phyloP scores from a whole-genome alignment of 129 eudicot genomes.

The Centella asiatica region DNA sequence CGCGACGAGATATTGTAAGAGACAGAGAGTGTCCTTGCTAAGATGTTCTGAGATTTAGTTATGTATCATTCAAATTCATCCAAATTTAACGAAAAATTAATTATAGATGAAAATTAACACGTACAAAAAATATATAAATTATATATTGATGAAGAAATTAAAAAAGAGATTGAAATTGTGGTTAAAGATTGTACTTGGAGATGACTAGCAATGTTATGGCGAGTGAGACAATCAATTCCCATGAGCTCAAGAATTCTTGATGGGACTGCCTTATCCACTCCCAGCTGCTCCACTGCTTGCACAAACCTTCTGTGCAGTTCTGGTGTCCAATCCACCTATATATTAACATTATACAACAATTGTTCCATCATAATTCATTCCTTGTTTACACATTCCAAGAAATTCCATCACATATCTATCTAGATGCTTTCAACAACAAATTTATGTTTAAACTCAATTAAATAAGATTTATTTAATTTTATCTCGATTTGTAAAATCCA shows the following conservation, averaged over 20 bases:
- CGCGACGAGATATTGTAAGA: no score
- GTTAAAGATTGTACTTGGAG: constrained; percentile 67
- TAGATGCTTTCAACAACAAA: background rate
- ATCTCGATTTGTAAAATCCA: no score
- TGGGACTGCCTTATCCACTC: constrained; percentile 99
- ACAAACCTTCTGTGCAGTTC: constrained; percentile 92
- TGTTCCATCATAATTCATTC: background rate
- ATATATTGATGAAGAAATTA: background rate
- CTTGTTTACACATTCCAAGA: background rate
- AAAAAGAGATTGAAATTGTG: background rate
- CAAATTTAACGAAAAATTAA: no score
- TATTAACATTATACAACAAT: constrained; percentile 17
- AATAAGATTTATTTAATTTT: no score
- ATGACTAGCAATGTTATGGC: constrained; percentile 99
- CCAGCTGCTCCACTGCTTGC: constrained; percentile 94
- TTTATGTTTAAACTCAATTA: no score
- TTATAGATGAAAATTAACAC: no score
- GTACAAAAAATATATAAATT: background rate
- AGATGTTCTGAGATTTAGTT: no score
- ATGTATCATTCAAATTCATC: no score
- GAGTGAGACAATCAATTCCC: constrained; percentile 95
- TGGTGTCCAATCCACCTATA: constrained; percentile 98
- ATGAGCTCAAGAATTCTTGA: constrained; percentile 92
- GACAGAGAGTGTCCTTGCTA: no score
- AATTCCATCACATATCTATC: no score